phyloP scores from a whole-genome alignment of 495 filamentous ascomycete genomes.

The Aspergillus baeticus region DNA sequence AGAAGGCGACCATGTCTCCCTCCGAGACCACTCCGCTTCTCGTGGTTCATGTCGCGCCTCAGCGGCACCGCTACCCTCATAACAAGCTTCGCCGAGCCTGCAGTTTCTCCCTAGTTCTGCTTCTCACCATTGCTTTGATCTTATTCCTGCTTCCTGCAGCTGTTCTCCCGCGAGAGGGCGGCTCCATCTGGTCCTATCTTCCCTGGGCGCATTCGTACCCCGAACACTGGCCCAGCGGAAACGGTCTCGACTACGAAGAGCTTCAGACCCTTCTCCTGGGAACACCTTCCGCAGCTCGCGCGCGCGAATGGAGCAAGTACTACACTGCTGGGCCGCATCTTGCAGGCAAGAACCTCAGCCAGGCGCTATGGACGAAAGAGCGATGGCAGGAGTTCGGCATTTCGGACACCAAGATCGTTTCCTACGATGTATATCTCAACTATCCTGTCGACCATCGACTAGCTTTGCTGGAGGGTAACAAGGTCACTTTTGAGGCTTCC shows the following conservation, averaged over 20 bases:
- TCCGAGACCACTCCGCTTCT: slow-evolving; percentile 45
- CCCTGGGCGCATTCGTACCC: slow-evolving; percentile 41
- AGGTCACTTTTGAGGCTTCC: slow-evolving; percentile 74
- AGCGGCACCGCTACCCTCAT: slow-evolving; percentile 66
- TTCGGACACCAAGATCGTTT: slow-evolving; percentile 63
- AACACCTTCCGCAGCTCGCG: slow-evolving; percentile 67
- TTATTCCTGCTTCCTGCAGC: slow-evolving; percentile 58
- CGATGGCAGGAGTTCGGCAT: slow-evolving; percentile 85
- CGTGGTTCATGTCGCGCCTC: slow-evolving; percentile 35
- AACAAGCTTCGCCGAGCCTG: slow-evolving; percentile 69
- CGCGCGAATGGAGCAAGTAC: slow-evolving; percentile 82
- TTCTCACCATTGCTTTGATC: slow-evolving; percentile 57
- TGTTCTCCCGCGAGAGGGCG: slow-evolving; percentile 33
- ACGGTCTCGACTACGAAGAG: slow-evolving; percentile 61
- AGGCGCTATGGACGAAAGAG: slow-evolving; percentile 85
- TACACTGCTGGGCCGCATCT: slow-evolving; percentile 89
- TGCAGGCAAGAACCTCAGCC: slow-evolving; percentile 81
- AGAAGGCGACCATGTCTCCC: slow-evolving; percentile 38
- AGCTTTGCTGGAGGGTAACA: slow-evolving; percentile 64
- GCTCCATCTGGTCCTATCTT: slow-evolving; percentile 42
- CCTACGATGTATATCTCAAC: slow-evolving; percentile 90
- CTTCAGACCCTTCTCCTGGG: slow-evolving; percentile 68
- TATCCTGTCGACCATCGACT: slow-evolving; percentile 80
- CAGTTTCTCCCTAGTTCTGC: slow-evolving; percentile 57
- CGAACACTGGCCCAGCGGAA: slow-evolving; percentile 41